Evolutionary conservation across 1,284 basidiomycete species (phyloP).

Genomic region (Puccinia polysora): DNA sequence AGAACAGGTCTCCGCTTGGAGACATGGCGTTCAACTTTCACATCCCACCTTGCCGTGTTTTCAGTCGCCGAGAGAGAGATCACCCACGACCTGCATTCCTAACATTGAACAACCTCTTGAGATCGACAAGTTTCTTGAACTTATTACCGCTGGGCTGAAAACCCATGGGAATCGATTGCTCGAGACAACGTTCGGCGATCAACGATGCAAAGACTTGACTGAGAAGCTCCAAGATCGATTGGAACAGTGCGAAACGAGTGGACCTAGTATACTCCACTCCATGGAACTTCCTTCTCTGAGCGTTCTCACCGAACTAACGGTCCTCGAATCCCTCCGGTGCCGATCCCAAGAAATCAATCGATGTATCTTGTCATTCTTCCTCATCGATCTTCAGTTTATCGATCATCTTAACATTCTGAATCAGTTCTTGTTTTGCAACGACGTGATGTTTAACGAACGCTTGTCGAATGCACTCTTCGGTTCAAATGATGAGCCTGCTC

Average conservation of each 20-base stretch:
- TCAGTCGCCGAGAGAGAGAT: not conserved
- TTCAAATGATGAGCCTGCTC: not conserved
- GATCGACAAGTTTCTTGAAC: constrained; percentile 13
- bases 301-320: constrained; percentile 30
- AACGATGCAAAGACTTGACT: not conserved
- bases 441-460: constrained; percentile 24
- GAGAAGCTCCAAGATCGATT: constrained; percentile 27
- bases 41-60: not conserved
- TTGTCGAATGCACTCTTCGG: constrained; percentile 25
- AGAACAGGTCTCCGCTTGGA: constrained; percentile 33
- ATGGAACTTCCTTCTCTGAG: constrained; percentile 30
- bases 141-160: constrained; percentile 18
- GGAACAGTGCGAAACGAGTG: not conserved
- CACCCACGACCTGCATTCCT: not conserved
- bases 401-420: constrained; percentile 40
- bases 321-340: constrained; percentile 23
- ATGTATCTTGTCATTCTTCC: constrained; percentile 35
- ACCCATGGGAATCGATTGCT: not conserved
- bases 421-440: constrained; percentile 33
- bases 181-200: not conserved
- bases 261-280: not conserved
- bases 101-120: constrained; percentile 14
- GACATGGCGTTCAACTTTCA: constrained; percentile 8
- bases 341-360: constrained; percentile 25
- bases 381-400: constrained; percentile 34